Percentiles rank a stretch among this genome's conserved stretches.
Evolutionary conservation across 2,329 filamentous ascomycete genomes (phyloP).

Genomic region (Aspergillus aculeatinus): DNA sequence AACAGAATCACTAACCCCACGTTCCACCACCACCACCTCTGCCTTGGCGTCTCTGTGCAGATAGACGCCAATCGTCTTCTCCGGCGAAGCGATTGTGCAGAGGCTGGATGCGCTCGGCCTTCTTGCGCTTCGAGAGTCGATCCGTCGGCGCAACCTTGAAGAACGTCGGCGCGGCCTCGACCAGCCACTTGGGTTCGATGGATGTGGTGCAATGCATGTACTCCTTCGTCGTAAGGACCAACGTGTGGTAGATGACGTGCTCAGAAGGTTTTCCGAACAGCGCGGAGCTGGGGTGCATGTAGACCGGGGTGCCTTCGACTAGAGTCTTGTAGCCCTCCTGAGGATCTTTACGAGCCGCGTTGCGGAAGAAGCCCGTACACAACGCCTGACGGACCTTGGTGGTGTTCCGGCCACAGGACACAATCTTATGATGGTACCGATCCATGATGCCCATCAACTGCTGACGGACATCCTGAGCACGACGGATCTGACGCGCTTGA

Average conservation of each 20-base stretch:
- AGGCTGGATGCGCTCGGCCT: slow-evolving; percentile 91
- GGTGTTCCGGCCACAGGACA: slow-evolving; percentile 84
- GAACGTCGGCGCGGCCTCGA: slow-evolving; percentile 96
- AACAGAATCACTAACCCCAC: slow-evolving; percentile 60
- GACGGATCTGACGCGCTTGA: slow-evolving; percentile 82
- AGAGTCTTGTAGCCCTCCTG: slow-evolving; percentile 97
- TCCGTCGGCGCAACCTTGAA: slow-evolving; percentile 95
- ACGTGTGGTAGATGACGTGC: slow-evolving; percentile 84
- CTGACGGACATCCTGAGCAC: slow-evolving; percentile 87
- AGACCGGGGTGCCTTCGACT: slow-evolving; percentile 91
- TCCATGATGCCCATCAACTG: slow-evolving; percentile 94
- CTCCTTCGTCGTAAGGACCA: slow-evolving; percentile 67
- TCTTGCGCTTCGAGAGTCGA: slow-evolving; percentile 82
- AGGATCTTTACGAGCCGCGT: slow-evolving; percentile 89
- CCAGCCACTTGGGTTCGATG: slow-evolving; percentile 92
- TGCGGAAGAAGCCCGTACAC: slow-evolving; percentile 93
- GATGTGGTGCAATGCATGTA: slow-evolving; percentile 95
- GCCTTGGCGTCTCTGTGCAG: slow-evolving; percentile 80
- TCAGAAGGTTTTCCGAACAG: slow-evolving; percentile 95
- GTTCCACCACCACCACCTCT: slow-evolving; percentile 87
- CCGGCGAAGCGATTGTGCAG: slow-evolving; percentile 88
- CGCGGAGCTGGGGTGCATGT: slow-evolving; percentile 86
- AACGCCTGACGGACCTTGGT: slow-evolving; percentile 83
- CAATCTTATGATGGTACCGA: slow-evolving; percentile 77
- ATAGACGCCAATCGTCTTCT: slow-evolving; percentile 93